Evolutionary conservation across 345 rosid species (phyloP), one percentile per base, ranked within the genome.

Genomic region (Pelargonium nanum): DNA sequence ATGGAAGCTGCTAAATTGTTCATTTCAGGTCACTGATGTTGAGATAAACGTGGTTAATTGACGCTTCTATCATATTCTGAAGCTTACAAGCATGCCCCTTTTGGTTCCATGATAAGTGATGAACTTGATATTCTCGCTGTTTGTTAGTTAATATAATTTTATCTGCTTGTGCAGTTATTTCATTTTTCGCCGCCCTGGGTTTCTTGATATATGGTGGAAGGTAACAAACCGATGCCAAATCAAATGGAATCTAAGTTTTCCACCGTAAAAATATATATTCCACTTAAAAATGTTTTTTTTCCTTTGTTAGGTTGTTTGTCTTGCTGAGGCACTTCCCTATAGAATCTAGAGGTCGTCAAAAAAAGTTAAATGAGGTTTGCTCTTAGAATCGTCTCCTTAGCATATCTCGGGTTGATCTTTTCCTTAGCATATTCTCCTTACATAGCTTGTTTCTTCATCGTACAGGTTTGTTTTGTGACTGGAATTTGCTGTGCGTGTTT

Each of bases 141-240:
- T 12, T 15, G 9, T 15, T 40, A 6, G 10, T 40, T 40, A 40
- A 12, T 59, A 5, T 19, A 8, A 52, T 61, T 25, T 2, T 1
- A 15, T 59, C 19, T 66, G 28, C 56, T 48, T 71, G 24, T 77
- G 75, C 78, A 89, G 97, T 69, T 22, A 71, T 83, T 57, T 89
- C 95, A 17, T 66, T 89, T 34, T 71, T 68, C 20, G 85, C 89
- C 17, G 94, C 97, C 44, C 58, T 85, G 21, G 91, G 88, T 26
- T 89, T 89, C 78, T 60, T 86, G 73, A 55, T 85, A 71, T 89
- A 86, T 56, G 95, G 95, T 55, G 97, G 97, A 60, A 86, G 97
- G 95, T 85, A 40, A 17, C 40, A 30, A 30, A 30, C 10, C 10
- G 6, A 30, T 5, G 40, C 40, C 40, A 3, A 30, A 30, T 30